Evolutionary conservation across 805 yeast genomes (phyloP).

Genomic region (Wickerhamiella azymoides): DNA sequence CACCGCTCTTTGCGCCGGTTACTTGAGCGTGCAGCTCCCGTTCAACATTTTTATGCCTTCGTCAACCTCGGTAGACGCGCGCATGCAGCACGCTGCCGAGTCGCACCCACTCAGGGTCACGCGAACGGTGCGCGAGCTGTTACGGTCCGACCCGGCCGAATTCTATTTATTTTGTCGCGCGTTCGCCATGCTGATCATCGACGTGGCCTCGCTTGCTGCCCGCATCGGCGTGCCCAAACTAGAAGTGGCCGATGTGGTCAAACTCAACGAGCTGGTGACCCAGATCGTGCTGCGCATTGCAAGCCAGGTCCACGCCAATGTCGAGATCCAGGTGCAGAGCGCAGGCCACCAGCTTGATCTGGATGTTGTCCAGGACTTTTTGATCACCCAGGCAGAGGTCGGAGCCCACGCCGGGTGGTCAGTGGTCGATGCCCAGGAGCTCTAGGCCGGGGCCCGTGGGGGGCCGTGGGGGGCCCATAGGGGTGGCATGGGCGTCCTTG

Average conservation of each 20-base stretch:
- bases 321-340: slow-evolving; percentile 16
- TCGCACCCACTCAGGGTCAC: slow-evolving; percentile 3
- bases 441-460: background rate
- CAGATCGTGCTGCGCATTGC: slow-evolving; percentile 22
- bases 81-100: slow-evolving; percentile 2
- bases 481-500: no score
- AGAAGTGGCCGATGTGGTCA: slow-evolving; percentile 16
- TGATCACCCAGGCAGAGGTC: slow-evolving; percentile 18
- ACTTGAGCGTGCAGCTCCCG: slow-evolving; percentile 23
- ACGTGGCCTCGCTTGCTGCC: slow-evolving; percentile 20
- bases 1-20: slow-evolving; percentile 21
- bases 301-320: slow-evolving; percentile 14
- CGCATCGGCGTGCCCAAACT: slow-evolving; percentile 19
- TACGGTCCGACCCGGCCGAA: slow-evolving; percentile 21
- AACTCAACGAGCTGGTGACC: slow-evolving; percentile 20
- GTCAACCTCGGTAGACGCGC: slow-evolving; percentile 14
- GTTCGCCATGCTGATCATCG: slow-evolving; percentile 24
- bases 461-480: no score
- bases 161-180: slow-evolving; percentile 22
- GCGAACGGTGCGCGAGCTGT: slow-evolving; percentile 19
- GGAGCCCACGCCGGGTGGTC: slow-evolving; percentile 27
- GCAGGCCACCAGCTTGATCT: slow-evolving; percentile 14
- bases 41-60: slow-evolving; percentile 20
- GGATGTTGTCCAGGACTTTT: slow-evolving; percentile 18
- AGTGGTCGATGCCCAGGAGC: slow-evolving; percentile 15